These are phyloP conservation scores for Solanum gandarillasii DNA, from an alignment of 257 asterid species.

Conservation along the genomic window DNA sequence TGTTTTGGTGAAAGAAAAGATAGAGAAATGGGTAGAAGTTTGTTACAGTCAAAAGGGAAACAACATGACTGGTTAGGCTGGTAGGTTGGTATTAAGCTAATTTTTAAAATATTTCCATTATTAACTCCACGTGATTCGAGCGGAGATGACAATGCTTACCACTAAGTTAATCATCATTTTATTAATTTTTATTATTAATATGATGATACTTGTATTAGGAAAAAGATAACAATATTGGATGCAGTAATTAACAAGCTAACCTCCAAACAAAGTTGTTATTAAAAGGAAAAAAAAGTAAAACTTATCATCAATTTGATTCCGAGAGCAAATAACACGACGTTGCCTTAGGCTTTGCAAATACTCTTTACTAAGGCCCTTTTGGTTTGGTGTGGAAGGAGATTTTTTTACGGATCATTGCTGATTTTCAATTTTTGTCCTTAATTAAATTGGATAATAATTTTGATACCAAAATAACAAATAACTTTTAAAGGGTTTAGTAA, in stretches of 20 bases:
- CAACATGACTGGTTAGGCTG: neutral
- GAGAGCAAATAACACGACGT: neutral
- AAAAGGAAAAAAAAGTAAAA: neutral
- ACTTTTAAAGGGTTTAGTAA: neutral
- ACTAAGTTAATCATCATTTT: neutral
- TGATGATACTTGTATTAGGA: neutral
- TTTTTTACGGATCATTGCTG: no score
- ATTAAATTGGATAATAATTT: no score
- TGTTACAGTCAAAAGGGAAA: neutral
- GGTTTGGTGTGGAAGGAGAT: neutral
- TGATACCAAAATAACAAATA: neutral
- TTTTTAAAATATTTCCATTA: no score
- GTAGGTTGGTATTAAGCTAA: neutral
- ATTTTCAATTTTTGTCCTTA: no score
- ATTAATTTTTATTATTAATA: no score
- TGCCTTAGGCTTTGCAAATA: neutral
- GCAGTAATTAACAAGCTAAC: neutral
- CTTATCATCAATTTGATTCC: no score
- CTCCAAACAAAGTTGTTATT: neutral
- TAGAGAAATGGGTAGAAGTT: slow-evolving; percentile 14
- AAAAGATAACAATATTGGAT: neutral
- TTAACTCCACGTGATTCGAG: neutral
- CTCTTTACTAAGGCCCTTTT: neutral
- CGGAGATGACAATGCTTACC: neutral
- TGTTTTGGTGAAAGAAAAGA: neutral